Percentiles rank a stretch among this genome's conserved stretches.
Evolutionary conservation across 306 rosid genomes (phyloP).

Genomic region (Pterocarpus macrocarpus): DNA sequence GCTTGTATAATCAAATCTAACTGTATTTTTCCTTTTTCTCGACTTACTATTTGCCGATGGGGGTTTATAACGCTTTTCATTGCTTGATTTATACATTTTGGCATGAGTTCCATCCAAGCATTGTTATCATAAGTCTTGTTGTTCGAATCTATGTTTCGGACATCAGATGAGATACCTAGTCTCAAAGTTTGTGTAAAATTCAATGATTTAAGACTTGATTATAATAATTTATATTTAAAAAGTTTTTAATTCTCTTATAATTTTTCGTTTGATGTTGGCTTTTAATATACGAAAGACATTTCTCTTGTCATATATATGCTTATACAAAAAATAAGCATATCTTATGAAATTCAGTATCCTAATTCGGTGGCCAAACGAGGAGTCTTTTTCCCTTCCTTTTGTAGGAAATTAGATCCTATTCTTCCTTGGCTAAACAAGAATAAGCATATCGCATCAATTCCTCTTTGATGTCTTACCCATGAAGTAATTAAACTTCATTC

Average conservation of each 20-base stretch:
- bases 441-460: not conserved
- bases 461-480: not conserved
- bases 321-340: not conserved
- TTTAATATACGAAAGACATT: too few species aligned
- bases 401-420: not conserved
- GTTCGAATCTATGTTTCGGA: too few species aligned
- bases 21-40: too few species aligned
- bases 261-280: too few species aligned
- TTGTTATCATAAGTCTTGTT: not conserved
- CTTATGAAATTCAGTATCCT: not conserved
- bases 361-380: not conserved
- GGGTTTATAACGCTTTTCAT: not conserved
- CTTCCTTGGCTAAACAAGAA: not conserved
- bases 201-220: too few species aligned
- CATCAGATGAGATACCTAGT: too few species aligned
- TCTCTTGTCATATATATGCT: too few species aligned
- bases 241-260: too few species aligned
- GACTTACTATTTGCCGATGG: too few species aligned
- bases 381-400: not conserved
- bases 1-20: too few species aligned
- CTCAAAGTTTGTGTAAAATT: too few species aligned
- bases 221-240: too few species aligned
- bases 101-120: not conserved
- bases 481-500: not conserved
- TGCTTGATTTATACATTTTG: not conserved